A percentile compares a stretch with the other conserved stretches of the same genome.
Conservation (phyloP, 2,329 filamentous ascomycete genomes). For the Truncatella angustata region DNA sequence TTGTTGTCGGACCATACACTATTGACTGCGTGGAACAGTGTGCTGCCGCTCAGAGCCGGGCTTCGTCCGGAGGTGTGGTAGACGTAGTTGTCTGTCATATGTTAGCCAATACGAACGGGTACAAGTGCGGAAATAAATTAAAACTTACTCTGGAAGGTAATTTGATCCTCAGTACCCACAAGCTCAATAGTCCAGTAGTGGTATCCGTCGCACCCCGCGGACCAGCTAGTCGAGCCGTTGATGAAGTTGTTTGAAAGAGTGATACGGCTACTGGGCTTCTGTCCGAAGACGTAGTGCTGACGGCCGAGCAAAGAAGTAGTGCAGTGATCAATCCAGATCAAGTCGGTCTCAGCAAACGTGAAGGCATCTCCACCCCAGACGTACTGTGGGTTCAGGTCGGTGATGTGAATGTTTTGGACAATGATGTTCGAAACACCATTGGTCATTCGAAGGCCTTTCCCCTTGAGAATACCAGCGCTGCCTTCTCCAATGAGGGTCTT, state of each 20-base stretch:
- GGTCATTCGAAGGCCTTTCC: conserved; percentile 17
- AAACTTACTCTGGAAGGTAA: conserved; percentile 40
- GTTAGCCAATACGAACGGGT: too few species aligned
- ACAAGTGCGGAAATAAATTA: too few species aligned
- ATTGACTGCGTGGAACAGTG: conserved; percentile 35
- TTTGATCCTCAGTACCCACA: conserved; percentile 33
- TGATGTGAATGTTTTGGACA: conserved; percentile 56
- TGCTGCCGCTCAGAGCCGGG: conserved; percentile 37
- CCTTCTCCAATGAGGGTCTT: conserved; percentile 57
- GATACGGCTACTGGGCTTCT: conserved; percentile 31
- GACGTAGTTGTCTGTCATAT: conserved; percentile 44
- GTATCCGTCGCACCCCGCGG: conserved; percentile 39
- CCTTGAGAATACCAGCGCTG: conserved; percentile 49
- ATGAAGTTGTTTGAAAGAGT: conserved; percentile 45
- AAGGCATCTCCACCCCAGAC: conserved; percentile 62
- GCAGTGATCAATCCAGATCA: conserved; percentile 21
- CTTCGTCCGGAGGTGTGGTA: conserved; percentile 40
- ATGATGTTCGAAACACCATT: conserved; percentile 43
- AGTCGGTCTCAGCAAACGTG: conserved; percentile 28
- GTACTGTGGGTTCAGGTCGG: conserved; percentile 54
- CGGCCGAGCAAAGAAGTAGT: conserved; percentile 38
- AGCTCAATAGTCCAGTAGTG: conserved; percentile 46
- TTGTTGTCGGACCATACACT: conserved; percentile 37
- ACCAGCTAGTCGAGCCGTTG: conserved; percentile 38
- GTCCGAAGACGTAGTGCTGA: conserved; percentile 38